Percentiles rank a stretch among this genome's conserved stretches.
These are phyloP conservation scores for Rutstroemia sp. DNA, from an alignment of 2,329 filamentous ascomycete species.

Conservation along the genomic window DNA sequence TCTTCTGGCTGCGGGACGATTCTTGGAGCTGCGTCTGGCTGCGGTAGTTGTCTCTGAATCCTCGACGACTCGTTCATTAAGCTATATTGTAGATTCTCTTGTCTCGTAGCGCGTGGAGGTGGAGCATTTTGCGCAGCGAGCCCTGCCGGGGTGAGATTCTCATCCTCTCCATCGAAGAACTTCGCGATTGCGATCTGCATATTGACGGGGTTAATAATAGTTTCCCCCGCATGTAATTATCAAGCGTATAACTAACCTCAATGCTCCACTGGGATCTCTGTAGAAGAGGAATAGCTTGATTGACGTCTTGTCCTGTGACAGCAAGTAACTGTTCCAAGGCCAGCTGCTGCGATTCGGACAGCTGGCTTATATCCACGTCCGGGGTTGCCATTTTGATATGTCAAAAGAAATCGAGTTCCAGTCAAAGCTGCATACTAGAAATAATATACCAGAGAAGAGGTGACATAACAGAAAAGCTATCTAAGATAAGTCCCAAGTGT, in stretches of 20 bases:
- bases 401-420: not conserved
- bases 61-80: slow-evolving; percentile 31
- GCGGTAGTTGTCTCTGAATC: slow-evolving; percentile 31
- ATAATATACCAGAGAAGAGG: too few relatives aligned
- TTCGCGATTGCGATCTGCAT: slow-evolving; percentile 85
- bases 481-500: too few relatives aligned
- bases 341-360: slow-evolving; percentile 71
- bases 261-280: slow-evolving; percentile 94
- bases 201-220: slow-evolving; percentile 10
- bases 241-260: slow-evolving; percentile 46
- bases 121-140: slow-evolving; percentile 54
- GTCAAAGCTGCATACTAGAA: too few relatives aligned
- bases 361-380: slow-evolving; percentile 55
- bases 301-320: slow-evolving; percentile 75
- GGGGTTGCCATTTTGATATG: slow-evolving; percentile 35
- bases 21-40: slow-evolving; percentile 65
- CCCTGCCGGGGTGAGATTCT: slow-evolving; percentile 74
- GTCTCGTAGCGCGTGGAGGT: slow-evolving; percentile 54
- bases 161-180: slow-evolving; percentile 93
- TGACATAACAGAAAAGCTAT: too few relatives aligned
- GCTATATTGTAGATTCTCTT: slow-evolving; percentile 67
- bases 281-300: slow-evolving; percentile 71
- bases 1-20: slow-evolving; percentile 69
- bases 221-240: not conserved
- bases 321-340: slow-evolving; percentile 82